Evolutionary conservation across 441 rosid genomes (phyloP).

Genomic region (Croton laevigatus): DNA sequence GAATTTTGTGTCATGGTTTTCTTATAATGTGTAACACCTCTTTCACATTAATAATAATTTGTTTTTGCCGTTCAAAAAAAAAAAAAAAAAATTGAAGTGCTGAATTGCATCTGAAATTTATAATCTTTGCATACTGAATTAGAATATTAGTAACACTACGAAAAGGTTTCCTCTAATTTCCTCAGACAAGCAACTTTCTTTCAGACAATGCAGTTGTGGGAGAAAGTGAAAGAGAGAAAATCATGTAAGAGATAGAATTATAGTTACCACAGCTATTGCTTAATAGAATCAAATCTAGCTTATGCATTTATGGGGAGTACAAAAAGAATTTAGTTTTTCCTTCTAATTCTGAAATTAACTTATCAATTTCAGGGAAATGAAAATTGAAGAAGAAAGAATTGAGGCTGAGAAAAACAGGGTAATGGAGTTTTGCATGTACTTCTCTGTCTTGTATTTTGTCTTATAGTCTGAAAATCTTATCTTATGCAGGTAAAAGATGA

Average conservation of each 20-base stretch:
- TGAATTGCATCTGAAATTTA: too few relatives aligned
- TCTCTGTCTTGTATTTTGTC: not conserved
- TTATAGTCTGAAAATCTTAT: not conserved
- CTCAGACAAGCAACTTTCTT: not conserved
- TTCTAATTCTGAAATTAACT: not conserved
- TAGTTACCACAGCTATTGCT: not conserved
- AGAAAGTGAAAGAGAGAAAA: too few relatives aligned
- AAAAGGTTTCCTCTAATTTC: too few relatives aligned
- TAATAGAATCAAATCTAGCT: not conserved
- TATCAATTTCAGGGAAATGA: slow-evolving; percentile 59
- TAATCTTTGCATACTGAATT: too few relatives aligned
- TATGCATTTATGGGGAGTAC: not conserved
- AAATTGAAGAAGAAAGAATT: slow-evolving; percentile 73
- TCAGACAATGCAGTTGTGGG: not conserved
- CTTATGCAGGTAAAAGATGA: slow-evolving; percentile 82
- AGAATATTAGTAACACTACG: too few relatives aligned
- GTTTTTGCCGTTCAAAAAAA: too few relatives aligned
- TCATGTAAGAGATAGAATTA: too few relatives aligned
- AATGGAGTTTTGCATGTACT: slow-evolving; percentile 25
- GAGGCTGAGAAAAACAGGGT: slow-evolving; percentile 92
- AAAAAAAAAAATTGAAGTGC: too few relatives aligned
- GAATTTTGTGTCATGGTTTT: too few relatives aligned
- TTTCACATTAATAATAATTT: too few relatives aligned
- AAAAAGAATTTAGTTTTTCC: not conserved
- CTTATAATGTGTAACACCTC: too few relatives aligned